Base-by-base conservation (phyloP, 371 early-diverging fungal species). In the Mortierella sp. region DNA sequence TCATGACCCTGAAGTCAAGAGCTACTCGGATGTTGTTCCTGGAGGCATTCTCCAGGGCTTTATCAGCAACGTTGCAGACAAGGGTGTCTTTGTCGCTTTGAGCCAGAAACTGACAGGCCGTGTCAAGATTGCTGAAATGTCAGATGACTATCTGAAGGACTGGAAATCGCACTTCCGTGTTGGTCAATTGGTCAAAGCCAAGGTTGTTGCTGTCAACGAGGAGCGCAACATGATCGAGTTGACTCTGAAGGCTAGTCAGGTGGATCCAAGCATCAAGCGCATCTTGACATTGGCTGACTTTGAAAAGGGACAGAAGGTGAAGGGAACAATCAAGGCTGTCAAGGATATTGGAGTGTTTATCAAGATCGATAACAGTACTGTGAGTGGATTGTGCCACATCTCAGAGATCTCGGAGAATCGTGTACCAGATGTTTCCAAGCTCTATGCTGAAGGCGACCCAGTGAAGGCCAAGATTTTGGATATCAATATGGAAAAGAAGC, bases 61-160 rank as follows among this genome's bases (percentile, higher is more conserved):
- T 72, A 87, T 97, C 53, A 86, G 86, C 50, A 89, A 86, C 63
- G 84, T 95, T 26, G 84, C 90, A 12, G 86, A 91, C 28, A 85
- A 85, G 44, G 97, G 97, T 65, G 83, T 89, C 44, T 96, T 96
- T 81, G 87, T 97, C 37, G 69, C 84, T n/a, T 69, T 95, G 23
- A 88, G 88, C 45, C 88, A 87, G 52, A 70, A 82, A 18, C 60
- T 93, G 47, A 80, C 81, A 60, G 98, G 88, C 18, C 90, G 95
- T 62, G 94, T 96, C 57, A 91, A 94, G 84, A 95, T 97, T 79
- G 86, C 89, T 51, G 92, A 96, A 68, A 66, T 98, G n/a, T 91
- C 92, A 0, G 97, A 97, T 81, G 91, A 89, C 44, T 96, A 85
- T 71, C 84, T 97, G 37, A 91, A 92, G 72, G 94, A 97, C 60